A percentile compares a stretch with the other conserved stretches of the same genome.
phyloP scores from a whole-genome alignment of 768 basidiomycete species.

The Mycena galericulata region DNA sequence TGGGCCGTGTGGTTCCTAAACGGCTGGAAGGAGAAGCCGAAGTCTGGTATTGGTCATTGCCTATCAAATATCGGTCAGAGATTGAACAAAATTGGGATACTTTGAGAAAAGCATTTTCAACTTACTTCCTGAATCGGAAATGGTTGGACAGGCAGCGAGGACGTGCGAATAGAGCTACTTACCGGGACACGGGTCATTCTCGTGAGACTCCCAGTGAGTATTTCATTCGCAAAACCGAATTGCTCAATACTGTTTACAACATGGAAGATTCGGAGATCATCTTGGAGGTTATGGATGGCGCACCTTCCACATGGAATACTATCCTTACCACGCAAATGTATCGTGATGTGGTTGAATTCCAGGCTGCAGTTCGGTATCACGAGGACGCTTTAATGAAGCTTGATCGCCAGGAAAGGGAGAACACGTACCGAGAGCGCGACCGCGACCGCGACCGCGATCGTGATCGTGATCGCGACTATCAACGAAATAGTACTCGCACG shows the following conservation, averaged over 20 bases:
- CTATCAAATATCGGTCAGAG: background rate
- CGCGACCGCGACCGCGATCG: no score
- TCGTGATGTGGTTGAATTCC: slow-evolving; percentile 30
- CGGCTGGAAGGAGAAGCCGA: slow-evolving; percentile 41
- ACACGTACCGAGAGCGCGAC: background rate
- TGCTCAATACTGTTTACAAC: background rate
- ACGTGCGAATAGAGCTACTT: slow-evolving; percentile 34
- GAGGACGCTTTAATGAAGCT: background rate
- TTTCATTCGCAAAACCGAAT: background rate
- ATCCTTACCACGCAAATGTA: slow-evolving; percentile 37
- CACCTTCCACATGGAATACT: slow-evolving; percentile 43
- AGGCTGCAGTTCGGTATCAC: slow-evolving; percentile 11
- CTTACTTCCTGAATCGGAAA: slow-evolving; percentile 48
- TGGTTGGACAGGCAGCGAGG: slow-evolving; percentile 45
- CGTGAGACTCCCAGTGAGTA: background rate
- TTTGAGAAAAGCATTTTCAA: slow-evolving; percentile 39
- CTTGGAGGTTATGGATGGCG: slow-evolving; percentile 32
- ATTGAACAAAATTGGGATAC: slow-evolving; percentile 45
- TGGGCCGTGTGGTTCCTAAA: slow-evolving; percentile 45
- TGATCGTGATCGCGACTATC: background rate
- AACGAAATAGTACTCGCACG: background rate
- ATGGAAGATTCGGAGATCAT: background rate
- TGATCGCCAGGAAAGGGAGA: background rate
- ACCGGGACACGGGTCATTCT: background rate
- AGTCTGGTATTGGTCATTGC: slow-evolving; percentile 45